Conservation (phyloP, 768 basidiomycete species). For the Termitomyces sp. region DNA sequence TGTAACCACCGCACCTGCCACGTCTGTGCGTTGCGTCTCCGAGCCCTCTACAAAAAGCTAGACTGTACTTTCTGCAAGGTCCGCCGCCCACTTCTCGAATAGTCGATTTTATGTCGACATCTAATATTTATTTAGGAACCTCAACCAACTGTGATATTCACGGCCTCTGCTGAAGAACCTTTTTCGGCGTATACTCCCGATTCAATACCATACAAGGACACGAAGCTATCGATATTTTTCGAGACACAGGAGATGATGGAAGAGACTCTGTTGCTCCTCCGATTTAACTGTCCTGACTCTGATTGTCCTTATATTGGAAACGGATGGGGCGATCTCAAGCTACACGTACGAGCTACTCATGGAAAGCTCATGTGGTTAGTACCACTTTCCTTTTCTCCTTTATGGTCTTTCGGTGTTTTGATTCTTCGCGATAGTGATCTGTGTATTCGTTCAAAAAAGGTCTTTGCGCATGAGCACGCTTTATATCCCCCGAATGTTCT, state of each 20-base stretch:
- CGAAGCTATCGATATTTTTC: conserved; percentile 77
- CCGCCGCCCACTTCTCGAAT: conserved; percentile 18
- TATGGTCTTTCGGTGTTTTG: not conserved
- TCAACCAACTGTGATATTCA: conserved; percentile 75
- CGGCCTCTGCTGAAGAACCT: conserved; percentile 55
- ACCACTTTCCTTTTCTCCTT: not conserved
- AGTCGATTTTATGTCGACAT: not conserved
- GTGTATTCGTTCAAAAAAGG: conserved; percentile 87
- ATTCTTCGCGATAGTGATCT: conserved; percentile 63
- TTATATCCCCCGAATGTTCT: conserved; percentile 68
- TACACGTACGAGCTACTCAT: conserved; percentile 78
- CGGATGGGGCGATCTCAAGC: conserved; percentile 88
- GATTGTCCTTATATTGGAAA: conserved; percentile 82
- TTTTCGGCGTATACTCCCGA: conserved; percentile 61
- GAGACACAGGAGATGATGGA: conserved; percentile 96
- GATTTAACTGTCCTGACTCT: conserved; percentile 90
- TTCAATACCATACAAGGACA: conserved; percentile 61
- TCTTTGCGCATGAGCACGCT: conserved; percentile 93
- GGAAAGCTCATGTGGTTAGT: conserved; percentile 79
- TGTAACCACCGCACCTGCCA: conserved; percentile 97
- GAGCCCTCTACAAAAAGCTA: conserved; percentile 90
- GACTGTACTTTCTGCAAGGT: conserved; percentile 99
- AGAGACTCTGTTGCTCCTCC: conserved; percentile 83
- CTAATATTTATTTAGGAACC: conserved; percentile 49
- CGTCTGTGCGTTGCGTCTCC: conserved; percentile 82